Evolutionary conservation across 129 eudicot species (phyloP).

Genomic region (Ambrosia trifida): DNA sequence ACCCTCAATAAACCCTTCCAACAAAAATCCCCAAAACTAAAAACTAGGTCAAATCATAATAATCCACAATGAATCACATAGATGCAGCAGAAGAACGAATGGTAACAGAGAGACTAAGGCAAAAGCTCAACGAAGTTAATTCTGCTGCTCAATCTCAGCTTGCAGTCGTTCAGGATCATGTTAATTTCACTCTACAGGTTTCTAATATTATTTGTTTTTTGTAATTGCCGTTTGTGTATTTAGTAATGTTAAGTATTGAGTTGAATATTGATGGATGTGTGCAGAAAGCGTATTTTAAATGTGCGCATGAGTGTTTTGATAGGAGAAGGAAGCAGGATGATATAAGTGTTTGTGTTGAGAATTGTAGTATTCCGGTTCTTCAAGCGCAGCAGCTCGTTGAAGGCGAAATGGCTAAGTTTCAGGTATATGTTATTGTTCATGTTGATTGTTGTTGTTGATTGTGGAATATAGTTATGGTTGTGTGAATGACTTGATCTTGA

Average conservation of each 20-base stretch:
- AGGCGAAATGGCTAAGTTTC: conserved; percentile 80
- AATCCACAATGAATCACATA: conserved; percentile 52
- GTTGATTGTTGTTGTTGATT: no score
- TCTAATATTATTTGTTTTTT: neutral
- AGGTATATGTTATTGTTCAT: conserved; percentile 38
- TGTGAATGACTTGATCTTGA: no score
- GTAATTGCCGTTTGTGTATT: no score
- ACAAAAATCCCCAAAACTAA: conserved; percentile 19
- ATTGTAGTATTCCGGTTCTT: conserved; percentile 80
- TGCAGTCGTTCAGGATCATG: conserved; percentile 63
- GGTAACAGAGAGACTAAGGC: conserved; percentile 64
- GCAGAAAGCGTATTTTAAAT: conserved; percentile 81
- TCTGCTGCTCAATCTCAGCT: conserved; percentile 76
- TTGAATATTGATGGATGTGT: conserved; percentile 15
- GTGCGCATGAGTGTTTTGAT: conserved; percentile 90
- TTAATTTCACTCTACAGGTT: conserved; percentile 91
- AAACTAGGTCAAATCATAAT: no score
- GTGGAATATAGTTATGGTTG: no score
- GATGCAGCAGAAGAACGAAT: conserved; percentile 73
- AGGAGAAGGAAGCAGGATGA: conserved; percentile 68
- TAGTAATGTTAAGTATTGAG: neutral
- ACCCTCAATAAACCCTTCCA: conserved; percentile 27
- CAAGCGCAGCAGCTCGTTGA: conserved; percentile 81
- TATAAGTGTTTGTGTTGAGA: conserved; percentile 74
- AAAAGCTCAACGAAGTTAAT: conserved; percentile 74